Conservation (phyloP, 345 rosid genomes). For the Citrus trifoliata region DNA sequence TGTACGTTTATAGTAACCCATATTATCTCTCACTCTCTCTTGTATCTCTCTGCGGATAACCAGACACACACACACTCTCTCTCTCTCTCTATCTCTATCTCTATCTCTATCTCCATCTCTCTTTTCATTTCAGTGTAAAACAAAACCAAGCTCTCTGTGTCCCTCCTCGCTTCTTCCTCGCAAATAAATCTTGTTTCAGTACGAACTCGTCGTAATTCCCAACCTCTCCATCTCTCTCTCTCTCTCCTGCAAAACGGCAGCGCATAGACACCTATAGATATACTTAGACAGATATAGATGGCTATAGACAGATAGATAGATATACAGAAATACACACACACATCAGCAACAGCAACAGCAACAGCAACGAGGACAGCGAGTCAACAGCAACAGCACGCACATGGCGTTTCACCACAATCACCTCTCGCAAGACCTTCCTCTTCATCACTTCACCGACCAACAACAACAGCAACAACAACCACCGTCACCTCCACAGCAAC, state of each 20-base stretch:
- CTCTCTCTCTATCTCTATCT: background rate
- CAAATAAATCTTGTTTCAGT: background rate
- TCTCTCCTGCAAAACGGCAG: background rate
- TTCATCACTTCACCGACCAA: slow-evolving; percentile 71
- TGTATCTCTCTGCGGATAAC: background rate
- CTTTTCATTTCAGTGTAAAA: background rate
- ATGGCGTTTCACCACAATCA: slow-evolving; percentile 90
- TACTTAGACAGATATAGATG: background rate
- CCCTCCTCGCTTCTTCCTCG: background rate
- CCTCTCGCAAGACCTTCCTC: slow-evolving; percentile 66
- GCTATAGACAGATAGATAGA: background rate
- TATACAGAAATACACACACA: background rate
- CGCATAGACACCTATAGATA: background rate
- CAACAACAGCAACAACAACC: slow-evolving; percentile 35
- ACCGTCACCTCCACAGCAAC: slow-evolving; percentile 1
- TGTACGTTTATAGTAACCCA: slow-evolving; percentile 13
- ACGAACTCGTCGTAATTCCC: background rate
- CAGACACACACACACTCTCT: background rate
- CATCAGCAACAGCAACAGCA: too few relatives aligned
- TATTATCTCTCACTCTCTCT: slow-evolving; percentile 3
- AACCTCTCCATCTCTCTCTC: too few relatives aligned
- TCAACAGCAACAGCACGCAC: background rate
- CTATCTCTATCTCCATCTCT: background rate
- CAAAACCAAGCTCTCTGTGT: background rate
- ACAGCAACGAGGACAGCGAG: too few relatives aligned